Conservation (phyloP, 2,329 filamentous ascomycete genomes). For the Fusarium chlamydosporum region DNA sequence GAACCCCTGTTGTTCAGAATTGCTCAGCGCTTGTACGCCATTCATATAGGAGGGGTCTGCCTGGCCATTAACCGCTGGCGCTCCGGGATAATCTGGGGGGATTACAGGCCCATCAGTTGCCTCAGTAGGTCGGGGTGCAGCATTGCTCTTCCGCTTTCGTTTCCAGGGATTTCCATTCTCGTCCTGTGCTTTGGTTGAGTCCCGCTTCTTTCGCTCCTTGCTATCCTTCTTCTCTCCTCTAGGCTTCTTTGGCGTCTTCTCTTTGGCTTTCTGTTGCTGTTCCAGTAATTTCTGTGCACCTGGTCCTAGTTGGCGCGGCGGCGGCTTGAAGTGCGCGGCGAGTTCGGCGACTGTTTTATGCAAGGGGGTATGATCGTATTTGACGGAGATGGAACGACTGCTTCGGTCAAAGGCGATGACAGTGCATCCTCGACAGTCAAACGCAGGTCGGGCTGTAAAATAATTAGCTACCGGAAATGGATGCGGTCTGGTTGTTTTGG, state of each 20-base stretch:
- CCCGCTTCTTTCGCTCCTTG: constrained; percentile 45
- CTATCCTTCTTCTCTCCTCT: constrained; percentile 52
- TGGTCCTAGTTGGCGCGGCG: constrained; percentile 55
- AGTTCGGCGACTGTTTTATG: constrained; percentile 69
- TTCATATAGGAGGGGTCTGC: constrained; percentile 21
- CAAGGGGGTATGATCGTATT: constrained; percentile 70
- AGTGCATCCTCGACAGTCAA: constrained; percentile 69
- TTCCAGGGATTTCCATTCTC: constrained; percentile 50
- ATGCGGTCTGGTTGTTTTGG: not conserved
- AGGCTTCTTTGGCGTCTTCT: constrained; percentile 49
- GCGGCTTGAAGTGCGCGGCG: constrained; percentile 62
- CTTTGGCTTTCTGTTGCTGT: constrained; percentile 44
- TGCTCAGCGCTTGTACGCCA: constrained; percentile 14
- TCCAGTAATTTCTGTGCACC: constrained; percentile 47
- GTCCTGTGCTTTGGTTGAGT: constrained; percentile 46
- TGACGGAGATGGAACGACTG: constrained; percentile 64
- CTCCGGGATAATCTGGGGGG: constrained; percentile 32
- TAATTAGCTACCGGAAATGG: not conserved
- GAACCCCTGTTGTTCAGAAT: constrained; percentile 20
- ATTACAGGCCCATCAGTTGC: constrained; percentile 27
- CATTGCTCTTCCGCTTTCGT: constrained; percentile 50
- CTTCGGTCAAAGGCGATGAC: constrained; percentile 65
- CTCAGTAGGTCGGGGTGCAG: constrained; percentile 34
- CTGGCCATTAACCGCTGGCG: constrained; percentile 17
- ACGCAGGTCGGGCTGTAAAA: constrained; percentile 66